Conservation (phyloP, 768 basidiomycete genomes). For the Russula brevipes region DNA sequence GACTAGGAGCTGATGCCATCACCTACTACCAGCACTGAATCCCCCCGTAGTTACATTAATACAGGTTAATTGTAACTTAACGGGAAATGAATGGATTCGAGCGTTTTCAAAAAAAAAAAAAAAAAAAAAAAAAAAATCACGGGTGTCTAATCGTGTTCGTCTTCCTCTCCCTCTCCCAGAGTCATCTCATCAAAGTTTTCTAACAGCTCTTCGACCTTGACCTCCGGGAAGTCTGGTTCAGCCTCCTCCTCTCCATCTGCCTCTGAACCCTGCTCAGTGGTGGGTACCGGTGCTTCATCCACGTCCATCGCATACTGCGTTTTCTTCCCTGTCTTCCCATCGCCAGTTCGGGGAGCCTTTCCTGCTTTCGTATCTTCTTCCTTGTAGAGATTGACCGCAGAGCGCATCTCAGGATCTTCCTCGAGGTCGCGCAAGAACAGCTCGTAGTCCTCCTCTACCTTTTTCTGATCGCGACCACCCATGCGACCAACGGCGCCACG, state of each 20-base stretch:
- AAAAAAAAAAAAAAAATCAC: neutral
- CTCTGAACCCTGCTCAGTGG: slow-evolving; percentile 30
- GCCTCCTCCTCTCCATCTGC: slow-evolving; percentile 42
- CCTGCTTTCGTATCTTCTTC: slow-evolving; percentile 38
- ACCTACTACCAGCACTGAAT: too few species aligned
- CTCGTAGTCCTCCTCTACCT: slow-evolving; percentile 97
- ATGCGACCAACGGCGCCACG: slow-evolving; percentile 85
- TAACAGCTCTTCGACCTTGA: slow-evolving; percentile 77
- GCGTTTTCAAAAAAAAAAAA: too few species aligned
- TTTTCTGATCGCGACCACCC: slow-evolving; percentile 85
- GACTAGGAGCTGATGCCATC: too few species aligned
- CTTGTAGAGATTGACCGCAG: slow-evolving; percentile 84
- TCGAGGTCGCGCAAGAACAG: slow-evolving; percentile 89
- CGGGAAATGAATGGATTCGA: too few species aligned
- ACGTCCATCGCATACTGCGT: slow-evolving; percentile 64
- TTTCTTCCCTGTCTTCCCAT: slow-evolving; percentile 40
- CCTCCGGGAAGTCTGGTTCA: slow-evolving; percentile 85
- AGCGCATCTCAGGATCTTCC: slow-evolving; percentile 89
- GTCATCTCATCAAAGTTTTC: slow-evolving; percentile 93
- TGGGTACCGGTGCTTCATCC: slow-evolving; percentile 40
- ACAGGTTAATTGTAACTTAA: too few species aligned
- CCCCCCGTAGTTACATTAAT: too few species aligned
- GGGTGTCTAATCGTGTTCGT: slow-evolving; percentile 6
- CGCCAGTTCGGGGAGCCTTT: slow-evolving; percentile 39
- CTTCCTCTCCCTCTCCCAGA: slow-evolving; percentile 42